Evolutionary conservation across 805 yeast species (phyloP), one percentile per base, ranked within the genome.

Genomic region (Candida tibetensis): DNA sequence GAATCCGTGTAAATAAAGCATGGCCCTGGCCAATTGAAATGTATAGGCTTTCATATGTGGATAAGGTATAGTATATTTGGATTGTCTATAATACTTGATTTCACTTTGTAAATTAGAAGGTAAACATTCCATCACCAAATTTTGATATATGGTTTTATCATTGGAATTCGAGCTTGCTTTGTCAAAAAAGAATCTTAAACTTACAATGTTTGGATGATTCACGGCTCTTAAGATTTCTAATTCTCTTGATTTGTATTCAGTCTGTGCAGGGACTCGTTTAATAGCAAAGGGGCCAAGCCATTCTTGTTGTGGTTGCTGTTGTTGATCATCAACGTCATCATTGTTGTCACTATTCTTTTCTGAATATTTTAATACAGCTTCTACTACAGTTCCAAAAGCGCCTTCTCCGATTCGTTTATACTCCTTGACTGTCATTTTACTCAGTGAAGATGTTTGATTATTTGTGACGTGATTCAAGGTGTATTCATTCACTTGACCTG

Each of bases 231-330:
- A 68, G 28, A 85, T 79, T 58, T 84, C 91, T 51, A 85, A 68
- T 60, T 85, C 95, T 60, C 95, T 71, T 35, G 85, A 78, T 60
- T 85, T 85, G 59, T 85, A 85, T 58, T 85, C 95, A 0, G 93
- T 85, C 53, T 85, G 93, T 1, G 93, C 91, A 17, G 91, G 90
- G 1, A 85, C 93, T 49, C 87, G 76, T 53, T 85, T 85, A 42
- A 85, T 84, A 15, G 93, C 93, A 66, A 76, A 85, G 0, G 95
- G 95, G 1, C 95, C 95, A 28, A 79, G 63, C 85, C 87, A 81
- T 22, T 58, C 60, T 8, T 29, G 29, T 7, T 26, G 14, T n/a
- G 12, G 14, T 17, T 51, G 31, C 15, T 28, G 17, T 14, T 36
- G 36, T 5, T 25, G 21, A 9, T 27, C 32, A n/a, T 34, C 28